These are phyloP conservation scores for Metschnikowia lachancei DNA, from an alignment of 805 yeast species.

Conservation along the genomic window DNA sequence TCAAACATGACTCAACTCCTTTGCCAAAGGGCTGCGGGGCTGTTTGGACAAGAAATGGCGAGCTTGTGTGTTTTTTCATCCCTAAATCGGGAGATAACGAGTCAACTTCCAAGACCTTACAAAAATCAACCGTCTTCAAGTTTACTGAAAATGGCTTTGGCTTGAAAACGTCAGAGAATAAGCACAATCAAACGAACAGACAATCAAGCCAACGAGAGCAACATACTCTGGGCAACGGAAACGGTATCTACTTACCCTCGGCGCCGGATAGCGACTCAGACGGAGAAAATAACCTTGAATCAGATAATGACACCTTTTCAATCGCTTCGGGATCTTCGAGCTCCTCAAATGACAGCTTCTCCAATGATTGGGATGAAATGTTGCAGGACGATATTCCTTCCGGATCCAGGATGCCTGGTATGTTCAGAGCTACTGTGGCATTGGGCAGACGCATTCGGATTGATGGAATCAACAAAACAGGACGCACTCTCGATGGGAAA, in stretches of 20 bases:
- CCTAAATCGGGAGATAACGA: slow-evolving; percentile 43
- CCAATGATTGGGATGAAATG: slow-evolving; percentile 68
- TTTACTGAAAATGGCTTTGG: slow-evolving; percentile 53
- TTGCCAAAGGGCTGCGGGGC: slow-evolving; percentile 95
- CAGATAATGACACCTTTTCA: slow-evolving; percentile 13
- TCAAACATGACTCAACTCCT: slow-evolving; percentile 67
- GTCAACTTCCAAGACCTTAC: slow-evolving; percentile 37
- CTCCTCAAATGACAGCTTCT: slow-evolving; percentile 56
- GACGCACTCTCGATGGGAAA: slow-evolving; percentile 41
- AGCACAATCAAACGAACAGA: not conserved
- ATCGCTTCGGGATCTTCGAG: slow-evolving; percentile 17
- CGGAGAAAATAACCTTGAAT: slow-evolving; percentile 1
- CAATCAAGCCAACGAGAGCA: not conserved
- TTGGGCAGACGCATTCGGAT: slow-evolving; percentile 33
- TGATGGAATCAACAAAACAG: slow-evolving; percentile 26
- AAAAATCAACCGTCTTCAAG: slow-evolving; percentile 46
- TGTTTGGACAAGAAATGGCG: slow-evolving; percentile 76
- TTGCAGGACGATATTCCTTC: slow-evolving; percentile 54
- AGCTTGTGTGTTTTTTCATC: slow-evolving; percentile 77
- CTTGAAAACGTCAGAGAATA: slow-evolving; percentile 12
- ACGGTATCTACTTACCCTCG: slow-evolving; percentile 1
- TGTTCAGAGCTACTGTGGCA: slow-evolving; percentile 42
- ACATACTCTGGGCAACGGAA: not conserved
- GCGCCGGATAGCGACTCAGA: slow-evolving; percentile 1
- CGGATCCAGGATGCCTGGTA: slow-evolving; percentile 52